Base-by-base conservation (phyloP, 2,329 filamentous ascomycete species). In the Alternaria conjuncta region DNA sequence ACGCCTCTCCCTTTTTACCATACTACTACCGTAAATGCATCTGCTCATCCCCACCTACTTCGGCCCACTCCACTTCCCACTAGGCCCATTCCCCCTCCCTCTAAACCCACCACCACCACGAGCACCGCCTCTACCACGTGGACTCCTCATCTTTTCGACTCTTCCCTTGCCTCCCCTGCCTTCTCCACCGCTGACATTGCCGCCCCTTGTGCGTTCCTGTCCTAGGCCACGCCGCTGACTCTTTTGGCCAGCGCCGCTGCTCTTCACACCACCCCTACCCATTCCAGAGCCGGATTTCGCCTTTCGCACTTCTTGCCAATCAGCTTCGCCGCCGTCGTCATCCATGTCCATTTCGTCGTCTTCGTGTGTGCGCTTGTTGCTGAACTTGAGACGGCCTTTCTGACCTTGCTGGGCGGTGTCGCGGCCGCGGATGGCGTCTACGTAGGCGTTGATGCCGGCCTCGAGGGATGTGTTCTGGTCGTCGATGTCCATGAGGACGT, bases 341-440 rank as follows among this genome's bases (percentile, higher is more conserved):
- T 84, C 83, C 58, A 84, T 76, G 47, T 85, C 83, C 79, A 83
- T 83, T n/a, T 82, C 81, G 43, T 82, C 78, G 28, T 78, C 80
- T 20, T 82, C 80, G 67, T 79, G 79, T 51, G 74, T 77, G 61
- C 74, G 79, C 72, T 80, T 84, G 79, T 85, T 84, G 57, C 84
- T 86, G 74, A 89, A 87, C 80, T 88, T 89, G 65, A 89, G 78
- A 72, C 86, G 86, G 12, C 88, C 87, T 71, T 85, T 85, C 73
- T 88, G 86, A 36, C 87, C 87, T 30, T 86, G 81, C 62, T 86
- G 82, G 32, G 86, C 83, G 9, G 87, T 86, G 72, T 89, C 86
- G 23, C 86, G 85, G 21, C 88, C 86, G 59, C 85, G 86, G 61
- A 90, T 86, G 11, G 88, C 88, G 47, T 85, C 84, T 46, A 89